Conservation (phyloP, 768 basidiomycete species). For the Lactifluus hygrophoroides region DNA sequence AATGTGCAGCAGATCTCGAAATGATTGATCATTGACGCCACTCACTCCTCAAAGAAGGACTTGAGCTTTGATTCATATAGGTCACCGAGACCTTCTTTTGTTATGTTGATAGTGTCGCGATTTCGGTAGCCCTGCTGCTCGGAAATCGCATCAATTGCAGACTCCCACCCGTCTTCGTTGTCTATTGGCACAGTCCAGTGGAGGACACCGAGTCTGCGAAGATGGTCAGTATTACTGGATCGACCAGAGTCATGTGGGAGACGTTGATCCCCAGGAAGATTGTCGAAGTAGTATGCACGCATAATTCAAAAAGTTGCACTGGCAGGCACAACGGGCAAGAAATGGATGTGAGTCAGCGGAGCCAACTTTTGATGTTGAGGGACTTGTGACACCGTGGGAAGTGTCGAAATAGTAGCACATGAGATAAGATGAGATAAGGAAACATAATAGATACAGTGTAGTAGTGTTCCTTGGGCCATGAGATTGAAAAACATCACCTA, state of each 20-base stretch:
- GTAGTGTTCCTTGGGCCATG: too few relatives aligned
- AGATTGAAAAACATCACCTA: too few relatives aligned
- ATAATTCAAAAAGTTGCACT: too few relatives aligned
- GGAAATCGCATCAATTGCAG: constrained; percentile 53
- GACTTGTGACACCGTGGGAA: too few relatives aligned
- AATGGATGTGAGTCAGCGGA: too few relatives aligned
- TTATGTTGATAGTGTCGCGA: constrained; percentile 70
- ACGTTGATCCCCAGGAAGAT: constrained; percentile 73
- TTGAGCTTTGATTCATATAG: constrained; percentile 76
- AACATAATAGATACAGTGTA: too few relatives aligned
- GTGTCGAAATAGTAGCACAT: too few relatives aligned
- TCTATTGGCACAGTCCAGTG: constrained; percentile 61
- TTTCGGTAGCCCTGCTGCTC: constrained; percentile 72
- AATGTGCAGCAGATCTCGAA: neutral
- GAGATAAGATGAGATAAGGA: too few relatives aligned
- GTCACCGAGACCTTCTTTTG: constrained; percentile 73
- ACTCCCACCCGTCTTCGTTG: constrained; percentile 36
- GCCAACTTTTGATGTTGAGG: too few relatives aligned
- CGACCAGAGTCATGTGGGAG: constrained; percentile 64
- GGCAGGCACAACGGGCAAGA: too few relatives aligned
- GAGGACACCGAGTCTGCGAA: constrained; percentile 54
- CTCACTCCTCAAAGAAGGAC: constrained; percentile 73
- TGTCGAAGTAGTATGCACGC: constrained; percentile 71
- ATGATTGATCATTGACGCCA: neutral
- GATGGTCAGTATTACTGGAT: constrained; percentile 40